Percentiles rank a stretch among this genome's conserved stretches.
phyloP scores from a whole-genome alignment of 2,329 filamentous ascomycete species.

The Didymella sp. region DNA sequence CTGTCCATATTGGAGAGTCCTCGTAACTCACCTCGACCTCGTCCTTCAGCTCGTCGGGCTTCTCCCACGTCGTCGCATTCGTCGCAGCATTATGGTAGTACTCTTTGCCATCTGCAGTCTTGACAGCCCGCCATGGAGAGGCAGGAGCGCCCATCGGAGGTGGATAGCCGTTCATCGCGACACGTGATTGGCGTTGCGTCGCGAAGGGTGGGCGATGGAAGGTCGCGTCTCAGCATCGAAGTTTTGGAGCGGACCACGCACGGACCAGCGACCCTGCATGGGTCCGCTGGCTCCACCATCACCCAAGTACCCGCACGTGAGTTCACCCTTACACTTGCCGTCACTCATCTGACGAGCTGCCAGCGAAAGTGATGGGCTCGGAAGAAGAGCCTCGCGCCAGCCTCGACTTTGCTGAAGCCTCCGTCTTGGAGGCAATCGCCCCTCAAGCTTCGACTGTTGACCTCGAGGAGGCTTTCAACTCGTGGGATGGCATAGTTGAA shows the following conservation, averaged over 20 bases:
- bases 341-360: background rate
- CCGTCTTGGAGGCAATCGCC: constrained; percentile 49
- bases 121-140: constrained; percentile 77
- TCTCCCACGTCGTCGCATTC: constrained; percentile 91
- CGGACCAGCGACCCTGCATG: constrained; percentile 15
- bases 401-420: constrained; percentile 49
- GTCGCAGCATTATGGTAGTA: constrained; percentile 93
- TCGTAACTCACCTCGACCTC: constrained; percentile 71
- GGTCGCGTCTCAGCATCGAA: background rate
- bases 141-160: constrained; percentile 54
- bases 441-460: constrained; percentile 47
- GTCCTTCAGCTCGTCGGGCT: constrained; percentile 88
- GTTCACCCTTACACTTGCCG: background rate
- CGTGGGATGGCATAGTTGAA: constrained; percentile 55
- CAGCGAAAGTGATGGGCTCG: constrained; percentile 13
- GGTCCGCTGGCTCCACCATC: constrained; percentile 2
- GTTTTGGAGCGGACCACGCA: constrained; percentile 16
- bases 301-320: constrained; percentile 31
- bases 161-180: constrained; percentile 65
- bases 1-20: background rate
- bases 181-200: constrained; percentile 1
- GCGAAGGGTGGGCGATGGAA: background rate
- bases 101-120: constrained; percentile 78
- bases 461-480: constrained; percentile 50
- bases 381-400: constrained; percentile 40